phyloP scores from a whole-genome alignment of 495 filamentous ascomycete species.

The Mycothermus thermophilus region DNA sequence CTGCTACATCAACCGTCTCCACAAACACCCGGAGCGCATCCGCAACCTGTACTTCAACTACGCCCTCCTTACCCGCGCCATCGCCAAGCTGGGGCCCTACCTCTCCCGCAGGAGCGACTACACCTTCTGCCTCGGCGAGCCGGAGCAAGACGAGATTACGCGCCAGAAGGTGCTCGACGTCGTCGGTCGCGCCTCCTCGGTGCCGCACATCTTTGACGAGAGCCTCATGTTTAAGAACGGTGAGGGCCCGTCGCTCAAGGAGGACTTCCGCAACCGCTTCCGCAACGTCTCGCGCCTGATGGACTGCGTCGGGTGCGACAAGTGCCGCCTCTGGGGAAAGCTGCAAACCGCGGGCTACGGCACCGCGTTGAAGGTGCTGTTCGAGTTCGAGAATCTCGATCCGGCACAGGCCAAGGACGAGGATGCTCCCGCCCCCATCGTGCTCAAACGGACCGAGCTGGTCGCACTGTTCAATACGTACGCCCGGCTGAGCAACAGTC shows the following conservation, averaged over 20 bases:
- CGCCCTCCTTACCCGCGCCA: slow-evolving; percentile 75
- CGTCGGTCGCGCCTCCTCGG: slow-evolving; percentile 49
- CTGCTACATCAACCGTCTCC: slow-evolving; percentile 77
- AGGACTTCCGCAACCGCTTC: slow-evolving; percentile 96
- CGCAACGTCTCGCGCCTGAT: slow-evolving; percentile 89
- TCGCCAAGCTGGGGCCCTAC: slow-evolving; percentile 80
- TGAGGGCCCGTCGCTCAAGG: slow-evolving; percentile 60
- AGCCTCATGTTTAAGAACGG: slow-evolving; percentile 80
- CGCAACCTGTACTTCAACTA: slow-evolving; percentile 99
- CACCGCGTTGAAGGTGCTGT: slow-evolving; percentile 85
- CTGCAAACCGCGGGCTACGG: slow-evolving; percentile 93
- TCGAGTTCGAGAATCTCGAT: slow-evolving; percentile 79
- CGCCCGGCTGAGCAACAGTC: slow-evolving; percentile 64
- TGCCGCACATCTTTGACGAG: slow-evolving; percentile 81
- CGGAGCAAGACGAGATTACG: slow-evolving; percentile 60
- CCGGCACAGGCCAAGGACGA: too few relatives aligned
- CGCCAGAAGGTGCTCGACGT: slow-evolving; percentile 65
- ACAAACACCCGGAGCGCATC: slow-evolving; percentile 74
- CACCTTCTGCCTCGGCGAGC: slow-evolving; percentile 84
- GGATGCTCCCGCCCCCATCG: slow-evolving; percentile 54
- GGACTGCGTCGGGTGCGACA: slow-evolving; percentile 98
- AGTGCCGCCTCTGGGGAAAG: slow-evolving; percentile 96
- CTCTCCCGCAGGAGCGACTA: slow-evolving; percentile 45
- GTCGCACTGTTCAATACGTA: slow-evolving; percentile 92
- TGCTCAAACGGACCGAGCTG: slow-evolving; percentile 73